These are phyloP conservation scores for Ambrosiella cleistominuta DNA, from an alignment of 2,329 filamentous ascomycete species.

Conservation along the genomic window DNA sequence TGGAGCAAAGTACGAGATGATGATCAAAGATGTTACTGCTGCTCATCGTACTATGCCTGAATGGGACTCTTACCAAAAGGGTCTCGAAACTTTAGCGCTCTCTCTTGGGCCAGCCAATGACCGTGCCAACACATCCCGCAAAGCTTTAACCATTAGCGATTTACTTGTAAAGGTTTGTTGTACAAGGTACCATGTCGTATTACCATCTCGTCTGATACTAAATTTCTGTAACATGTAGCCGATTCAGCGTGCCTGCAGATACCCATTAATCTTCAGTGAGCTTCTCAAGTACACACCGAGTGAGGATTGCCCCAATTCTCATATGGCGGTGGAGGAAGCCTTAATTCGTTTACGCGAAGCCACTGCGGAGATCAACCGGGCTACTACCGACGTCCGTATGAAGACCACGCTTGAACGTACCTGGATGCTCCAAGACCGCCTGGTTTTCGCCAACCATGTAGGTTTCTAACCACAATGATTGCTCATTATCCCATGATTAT, in stretches of 20 bases:
- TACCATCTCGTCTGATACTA: not conserved
- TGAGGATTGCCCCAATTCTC: slow-evolving; percentile 66
- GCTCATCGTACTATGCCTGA: slow-evolving; percentile 50
- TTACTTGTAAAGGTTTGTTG: slow-evolving; percentile 64
- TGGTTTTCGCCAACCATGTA: slow-evolving; percentile 59
- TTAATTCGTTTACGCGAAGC: slow-evolving; percentile 55
- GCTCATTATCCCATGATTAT: not conserved
- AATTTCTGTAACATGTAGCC: slow-evolving; percentile 38
- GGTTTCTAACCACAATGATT: slow-evolving; percentile 15
- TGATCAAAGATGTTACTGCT: slow-evolving; percentile 59
- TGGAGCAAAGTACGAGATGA: slow-evolving; percentile 71
- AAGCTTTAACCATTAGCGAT: slow-evolving; percentile 67
- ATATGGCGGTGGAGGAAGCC: slow-evolving; percentile 61
- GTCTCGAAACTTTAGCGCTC: slow-evolving; percentile 66
- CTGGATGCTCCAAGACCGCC: slow-evolving; percentile 66
- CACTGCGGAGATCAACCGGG: slow-evolving; percentile 64
- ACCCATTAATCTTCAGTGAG: slow-evolving; percentile 72
- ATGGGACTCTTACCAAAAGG: slow-evolving; percentile 68
- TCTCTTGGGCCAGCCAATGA: slow-evolving; percentile 54
- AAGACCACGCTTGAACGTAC: slow-evolving; percentile 61
- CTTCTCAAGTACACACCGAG: slow-evolving; percentile 69
- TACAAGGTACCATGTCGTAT: not conserved
- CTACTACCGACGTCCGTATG: slow-evolving; percentile 58
- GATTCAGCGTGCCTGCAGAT: slow-evolving; percentile 81
- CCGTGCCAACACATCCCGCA: slow-evolving; percentile 44